A percentile compares a stretch with the other conserved stretches of the same genome.
Evolutionary conservation across 495 filamentous ascomycete genomes (phyloP).

Genomic region (Aspergillus nidulans): DNA sequence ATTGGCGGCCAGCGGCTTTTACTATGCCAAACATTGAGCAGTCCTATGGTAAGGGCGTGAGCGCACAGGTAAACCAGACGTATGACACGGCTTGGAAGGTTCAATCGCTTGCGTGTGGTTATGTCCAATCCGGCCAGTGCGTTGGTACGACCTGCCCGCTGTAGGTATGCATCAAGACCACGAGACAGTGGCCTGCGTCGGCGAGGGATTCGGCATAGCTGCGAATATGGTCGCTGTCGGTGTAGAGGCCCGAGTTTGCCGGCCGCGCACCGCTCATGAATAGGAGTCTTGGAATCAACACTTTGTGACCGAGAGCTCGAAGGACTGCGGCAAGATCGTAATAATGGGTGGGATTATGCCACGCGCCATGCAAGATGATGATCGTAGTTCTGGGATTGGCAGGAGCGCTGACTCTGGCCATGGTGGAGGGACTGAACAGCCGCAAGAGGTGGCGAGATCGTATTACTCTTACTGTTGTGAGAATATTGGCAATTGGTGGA

Average conservation of each 20-base stretch:
- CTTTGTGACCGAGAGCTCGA: not conserved
- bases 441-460: too few relatives aligned
- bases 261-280: slow-evolving; percentile 8
- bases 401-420: too few relatives aligned
- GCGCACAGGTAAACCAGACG: not conserved
- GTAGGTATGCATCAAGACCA: slow-evolving; percentile 12
- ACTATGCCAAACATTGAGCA: slow-evolving; percentile 5
- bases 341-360: slow-evolving; percentile 10
- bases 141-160: slow-evolving; percentile 11
- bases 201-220: slow-evolving; percentile 1
- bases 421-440: too few relatives aligned
- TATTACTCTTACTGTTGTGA: too few relatives aligned
- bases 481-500: too few relatives aligned
- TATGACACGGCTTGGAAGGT: not conserved
- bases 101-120: not conserved
- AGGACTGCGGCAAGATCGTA: not conserved
- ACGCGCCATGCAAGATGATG: slow-evolving; percentile 9
- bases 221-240: slow-evolving; percentile 6
- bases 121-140: slow-evolving; percentile 1
- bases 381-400: not conserved
- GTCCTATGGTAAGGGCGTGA: not conserved
- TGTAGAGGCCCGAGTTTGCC: slow-evolving; percentile 6
- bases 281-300: slow-evolving; percentile 4
- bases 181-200: slow-evolving; percentile 2
- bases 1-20: slow-evolving; percentile 1